phyloP scores from a whole-genome alignment of 495 filamentous ascomycete genomes.

The Podospora tetraspora region DNA sequence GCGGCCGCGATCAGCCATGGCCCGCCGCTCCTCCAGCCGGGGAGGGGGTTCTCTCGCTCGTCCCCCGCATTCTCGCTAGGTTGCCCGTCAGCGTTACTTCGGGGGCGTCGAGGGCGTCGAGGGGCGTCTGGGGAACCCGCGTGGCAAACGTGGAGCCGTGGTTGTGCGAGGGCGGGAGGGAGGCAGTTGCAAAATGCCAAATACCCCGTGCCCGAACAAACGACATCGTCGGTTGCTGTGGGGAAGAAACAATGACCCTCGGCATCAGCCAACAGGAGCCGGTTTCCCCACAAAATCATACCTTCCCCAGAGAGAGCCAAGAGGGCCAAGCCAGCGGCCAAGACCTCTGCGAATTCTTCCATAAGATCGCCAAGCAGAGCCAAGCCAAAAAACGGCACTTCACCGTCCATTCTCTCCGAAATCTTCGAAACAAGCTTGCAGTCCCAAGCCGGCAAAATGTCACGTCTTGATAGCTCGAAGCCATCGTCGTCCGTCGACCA shows the following conservation, averaged over 20 bases:
- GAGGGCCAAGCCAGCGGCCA: background rate
- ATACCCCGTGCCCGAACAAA: background rate
- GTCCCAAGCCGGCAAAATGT: constrained; percentile 14
- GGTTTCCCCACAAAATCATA: background rate
- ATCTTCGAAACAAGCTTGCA: constrained; percentile 2
- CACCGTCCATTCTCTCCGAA: constrained; percentile 1
- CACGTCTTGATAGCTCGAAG: background rate
- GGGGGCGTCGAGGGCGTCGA: background rate
- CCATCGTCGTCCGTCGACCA: background rate
- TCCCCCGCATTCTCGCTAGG: constrained; percentile 10
- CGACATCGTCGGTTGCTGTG: background rate
- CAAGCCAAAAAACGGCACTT: constrained; percentile 7
- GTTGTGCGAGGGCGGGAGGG: background rate
- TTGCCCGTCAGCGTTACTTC: background rate
- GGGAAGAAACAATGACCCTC: background rate
- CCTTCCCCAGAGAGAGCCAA: background rate
- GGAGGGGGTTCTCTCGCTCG: no score
- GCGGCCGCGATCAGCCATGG: background rate
- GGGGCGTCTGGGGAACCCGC: background rate
- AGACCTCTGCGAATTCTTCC: constrained; percentile 3
- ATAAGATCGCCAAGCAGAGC: constrained; percentile 8
- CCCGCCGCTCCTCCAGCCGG: background rate
- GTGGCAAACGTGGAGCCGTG: background rate
- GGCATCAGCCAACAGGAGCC: background rate
- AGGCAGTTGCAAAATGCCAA: background rate